Percentiles rank a stretch among this genome's conserved stretches.
phyloP scores from a whole-genome alignment of 2,329 filamentous ascomycete genomes.

The Neopestalotiopsis sp. region DNA sequence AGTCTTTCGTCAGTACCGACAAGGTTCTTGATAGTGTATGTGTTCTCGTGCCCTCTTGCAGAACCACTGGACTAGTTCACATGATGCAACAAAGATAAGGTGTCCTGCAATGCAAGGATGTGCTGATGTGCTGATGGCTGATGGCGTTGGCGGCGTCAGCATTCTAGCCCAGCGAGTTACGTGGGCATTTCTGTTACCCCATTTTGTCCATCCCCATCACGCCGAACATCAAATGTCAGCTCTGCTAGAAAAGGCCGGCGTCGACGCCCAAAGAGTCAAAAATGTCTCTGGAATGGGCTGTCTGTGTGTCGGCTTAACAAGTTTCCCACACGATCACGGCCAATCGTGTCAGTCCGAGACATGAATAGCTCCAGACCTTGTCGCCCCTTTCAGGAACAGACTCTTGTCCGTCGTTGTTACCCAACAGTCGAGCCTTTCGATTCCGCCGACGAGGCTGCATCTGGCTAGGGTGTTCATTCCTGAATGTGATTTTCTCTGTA shows the following conservation, averaged over 20 bases:
- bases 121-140: not conserved
- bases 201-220: not conserved
- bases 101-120: not conserved
- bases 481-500: not conserved
- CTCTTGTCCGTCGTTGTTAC: not conserved
- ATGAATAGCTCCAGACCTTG: not conserved
- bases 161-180: not conserved
- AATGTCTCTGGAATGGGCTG: not conserved
- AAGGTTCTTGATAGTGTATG: not conserved
- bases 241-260: not conserved
- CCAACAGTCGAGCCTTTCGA: not conserved
- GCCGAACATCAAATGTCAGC: not conserved
- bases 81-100: conserved; percentile 12
- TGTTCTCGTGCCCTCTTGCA: conserved; percentile 6
- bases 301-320: not conserved
- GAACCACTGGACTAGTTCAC: conserved; percentile 3
- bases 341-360: conserved; percentile 3
- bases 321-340: not conserved
- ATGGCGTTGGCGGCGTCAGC: conserved; percentile 8
- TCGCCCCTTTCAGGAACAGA: conserved; percentile 2
- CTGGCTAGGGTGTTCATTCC: not conserved
- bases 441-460: not conserved
- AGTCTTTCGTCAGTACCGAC: conserved; percentile 13
- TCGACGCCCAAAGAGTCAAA: not conserved
- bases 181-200: not conserved